A percentile compares a stretch with the other conserved stretches of the same genome.
Evolutionary conservation across 257 asterid genomes (phyloP).

Genomic region (Capsicum baccatum): DNA sequence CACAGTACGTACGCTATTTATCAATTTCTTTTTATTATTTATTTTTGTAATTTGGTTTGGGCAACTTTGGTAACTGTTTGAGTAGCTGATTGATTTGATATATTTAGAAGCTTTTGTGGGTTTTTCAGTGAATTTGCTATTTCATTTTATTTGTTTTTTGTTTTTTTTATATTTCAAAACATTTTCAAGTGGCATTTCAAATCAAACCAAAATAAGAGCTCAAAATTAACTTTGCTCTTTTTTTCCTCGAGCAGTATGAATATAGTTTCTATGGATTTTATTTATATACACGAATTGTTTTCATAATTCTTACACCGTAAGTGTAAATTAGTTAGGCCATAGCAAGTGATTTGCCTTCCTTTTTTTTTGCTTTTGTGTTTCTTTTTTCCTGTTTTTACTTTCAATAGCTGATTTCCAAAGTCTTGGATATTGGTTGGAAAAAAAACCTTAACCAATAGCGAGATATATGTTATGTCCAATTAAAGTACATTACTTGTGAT

Average conservation of each 20-base stretch:
- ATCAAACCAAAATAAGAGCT: conserved; percentile 13
- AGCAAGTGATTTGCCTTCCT: background rate
- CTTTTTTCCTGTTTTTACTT: background rate
- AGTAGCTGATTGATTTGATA: background rate
- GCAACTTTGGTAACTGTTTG: background rate
- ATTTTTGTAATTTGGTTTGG: background rate
- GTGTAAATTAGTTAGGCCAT: background rate
- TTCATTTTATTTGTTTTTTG: background rate
- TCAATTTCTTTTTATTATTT: background rate
- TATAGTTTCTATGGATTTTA: background rate
- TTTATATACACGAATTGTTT: background rate
- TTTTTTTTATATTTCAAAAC: too few relatives aligned
- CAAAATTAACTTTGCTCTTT: background rate
- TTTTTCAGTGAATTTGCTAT: background rate
- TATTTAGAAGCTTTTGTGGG: background rate
- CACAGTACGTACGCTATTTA: conserved; percentile 49
- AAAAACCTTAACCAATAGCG: background rate
- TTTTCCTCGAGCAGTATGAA: background rate
- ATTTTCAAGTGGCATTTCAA: background rate
- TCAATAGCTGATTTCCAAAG: background rate
- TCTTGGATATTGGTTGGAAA: background rate
- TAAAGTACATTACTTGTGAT: background rate
- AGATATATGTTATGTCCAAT: background rate
- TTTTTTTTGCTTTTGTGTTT: background rate
- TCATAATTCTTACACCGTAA: background rate